Evolutionary conservation across 257 asterid genomes (phyloP), one percentile per base, ranked within the genome.

Genomic region (Cynanchum wilfordii): DNA sequence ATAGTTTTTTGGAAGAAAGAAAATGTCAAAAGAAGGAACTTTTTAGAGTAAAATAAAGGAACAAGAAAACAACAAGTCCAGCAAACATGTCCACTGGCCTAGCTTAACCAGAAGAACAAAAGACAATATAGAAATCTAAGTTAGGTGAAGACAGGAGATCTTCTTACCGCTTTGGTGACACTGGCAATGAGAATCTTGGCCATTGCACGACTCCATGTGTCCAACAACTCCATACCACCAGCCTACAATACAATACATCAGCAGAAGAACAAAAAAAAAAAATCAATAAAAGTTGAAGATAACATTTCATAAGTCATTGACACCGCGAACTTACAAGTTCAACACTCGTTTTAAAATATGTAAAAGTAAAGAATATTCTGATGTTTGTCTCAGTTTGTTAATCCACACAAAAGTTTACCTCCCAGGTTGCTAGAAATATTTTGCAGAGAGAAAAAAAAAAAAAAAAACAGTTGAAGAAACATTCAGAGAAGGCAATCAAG

Each of bases 141-240:
- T 36, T 36, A 36, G 69, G 50, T 64, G 15, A 36, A 63, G 68
- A 36, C 20, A n/a, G 33, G 29, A 10, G 3, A 66, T 22, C 3
- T 47, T 75, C 82, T 66, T 68, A 94, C 98, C 99, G 77, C 68
- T 82, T 44, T 70, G 47, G 69, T 85, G 92, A 82, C 99, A 95
- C 11, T 58, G 80, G 88, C 99, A 95, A 78, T 50, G 74, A 78
- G 74, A 78, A 76, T 86, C 71, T 73, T 78, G 81, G 70, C 86
- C 83, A 73, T 15, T 58, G 86, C 99, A 95, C 20, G 88, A 83
- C 69, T 90, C 95, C 71, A 84, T 78, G 82, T 95, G 99, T 24
- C 96, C 98, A 82, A 90, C 96, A 71, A 89, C 95, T 76, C 99
- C 99, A 84, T 90, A 95, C 99, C 99, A 95, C 99, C 99, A 95